phyloP scores from a whole-genome alignment of 2,329 filamentous ascomycete species.

The Coleophoma eucalyptorum region DNA sequence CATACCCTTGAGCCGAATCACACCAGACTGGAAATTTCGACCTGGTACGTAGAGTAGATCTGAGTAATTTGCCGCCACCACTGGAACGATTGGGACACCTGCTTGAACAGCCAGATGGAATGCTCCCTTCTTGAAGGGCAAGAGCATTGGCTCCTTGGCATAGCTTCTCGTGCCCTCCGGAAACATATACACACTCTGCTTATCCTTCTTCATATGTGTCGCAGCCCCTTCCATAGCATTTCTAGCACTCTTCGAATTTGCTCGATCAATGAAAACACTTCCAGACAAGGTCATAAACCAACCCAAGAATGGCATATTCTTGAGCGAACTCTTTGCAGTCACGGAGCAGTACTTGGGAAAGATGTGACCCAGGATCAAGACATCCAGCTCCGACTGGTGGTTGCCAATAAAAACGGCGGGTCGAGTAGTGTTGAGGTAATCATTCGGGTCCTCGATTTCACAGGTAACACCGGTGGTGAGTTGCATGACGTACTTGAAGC shows the following conservation, averaged over 20 bases:
- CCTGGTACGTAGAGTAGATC: slow-evolving; percentile 64
- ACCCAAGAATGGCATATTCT: slow-evolving; percentile 77
- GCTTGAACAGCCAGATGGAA: slow-evolving; percentile 96
- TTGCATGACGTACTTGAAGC: slow-evolving; percentile 78
- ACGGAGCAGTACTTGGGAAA: slow-evolving; percentile 92
- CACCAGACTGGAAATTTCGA: slow-evolving; percentile 62
- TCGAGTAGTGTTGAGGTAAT: slow-evolving; percentile 51
- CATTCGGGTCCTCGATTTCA: slow-evolving; percentile 62
- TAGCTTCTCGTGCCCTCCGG: slow-evolving; percentile 94
- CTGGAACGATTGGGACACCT: slow-evolving; percentile 85
- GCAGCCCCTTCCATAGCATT: slow-evolving; percentile 83
- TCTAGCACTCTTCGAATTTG: slow-evolving; percentile 76
- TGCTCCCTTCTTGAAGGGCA: slow-evolving; percentile 99
- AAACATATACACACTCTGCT: slow-evolving; percentile 81
- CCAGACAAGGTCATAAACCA: slow-evolving; percentile 92
- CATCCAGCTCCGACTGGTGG: slow-evolving; percentile 94
- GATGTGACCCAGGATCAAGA: slow-evolving; percentile 82
- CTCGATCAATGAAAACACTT: slow-evolving; percentile 92
- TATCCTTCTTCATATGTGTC: slow-evolving; percentile 67
- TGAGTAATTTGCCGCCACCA: slow-evolving; percentile 77
- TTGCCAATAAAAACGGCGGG: slow-evolving; percentile 92
- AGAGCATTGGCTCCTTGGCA: slow-evolving; percentile 70
- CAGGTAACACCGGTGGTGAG: slow-evolving; percentile 75
- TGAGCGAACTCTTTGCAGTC: slow-evolving; percentile 84
- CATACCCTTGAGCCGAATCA: slow-evolving; percentile 72